phyloP scores from a whole-genome alignment of 495 filamentous ascomycete species.

The Trypethelium eluteriae region DNA sequence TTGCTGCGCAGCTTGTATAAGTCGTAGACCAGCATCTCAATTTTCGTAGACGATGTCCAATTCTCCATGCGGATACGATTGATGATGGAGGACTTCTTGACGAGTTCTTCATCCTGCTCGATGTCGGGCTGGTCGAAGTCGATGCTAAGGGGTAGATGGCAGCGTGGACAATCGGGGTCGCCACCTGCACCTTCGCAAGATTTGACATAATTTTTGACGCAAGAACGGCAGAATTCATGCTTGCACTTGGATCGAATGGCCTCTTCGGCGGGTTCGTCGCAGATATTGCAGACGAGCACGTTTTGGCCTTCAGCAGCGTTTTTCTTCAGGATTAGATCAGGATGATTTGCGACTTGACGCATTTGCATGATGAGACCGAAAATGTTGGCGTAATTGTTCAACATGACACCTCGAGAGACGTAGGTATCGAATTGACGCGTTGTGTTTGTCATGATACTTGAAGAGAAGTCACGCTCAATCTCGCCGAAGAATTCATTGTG shows the following conservation, averaged over 20 bases:
- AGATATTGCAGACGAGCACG: constrained; percentile 82
- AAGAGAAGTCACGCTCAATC: constrained; percentile 89
- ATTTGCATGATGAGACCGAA: constrained; percentile 92
- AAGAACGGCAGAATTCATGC: constrained; percentile 91
- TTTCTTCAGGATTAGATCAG: constrained; percentile 87
- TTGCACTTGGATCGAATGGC: constrained; percentile 84
- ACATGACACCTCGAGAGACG: constrained; percentile 83
- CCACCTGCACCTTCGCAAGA: constrained; percentile 53
- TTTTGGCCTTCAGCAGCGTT: constrained; percentile 79
- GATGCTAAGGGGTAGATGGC: constrained; percentile 81
- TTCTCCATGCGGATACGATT: constrained; percentile 95
- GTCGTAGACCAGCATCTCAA: constrained; percentile 90
- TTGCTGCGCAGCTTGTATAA: constrained; percentile 80
- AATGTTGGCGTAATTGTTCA: constrained; percentile 93
- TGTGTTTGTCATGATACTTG: constrained; percentile 85
- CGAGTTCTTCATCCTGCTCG: constrained; percentile 70
- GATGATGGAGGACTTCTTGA: constrained; percentile 94
- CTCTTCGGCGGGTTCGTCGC: constrained; percentile 91
- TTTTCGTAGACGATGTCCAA: constrained; percentile 96
- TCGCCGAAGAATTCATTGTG: constrained; percentile 93
- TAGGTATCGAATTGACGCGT: constrained; percentile 88
- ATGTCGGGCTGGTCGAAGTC: constrained; percentile 91
- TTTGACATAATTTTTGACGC: constrained; percentile 73
- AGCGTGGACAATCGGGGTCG: constrained; percentile 76
- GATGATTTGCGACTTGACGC: constrained; percentile 93